These are phyloP conservation scores for Amanita subjunquillea DNA, from an alignment of 768 basidiomycete genomes.

Conservation along the genomic window DNA sequence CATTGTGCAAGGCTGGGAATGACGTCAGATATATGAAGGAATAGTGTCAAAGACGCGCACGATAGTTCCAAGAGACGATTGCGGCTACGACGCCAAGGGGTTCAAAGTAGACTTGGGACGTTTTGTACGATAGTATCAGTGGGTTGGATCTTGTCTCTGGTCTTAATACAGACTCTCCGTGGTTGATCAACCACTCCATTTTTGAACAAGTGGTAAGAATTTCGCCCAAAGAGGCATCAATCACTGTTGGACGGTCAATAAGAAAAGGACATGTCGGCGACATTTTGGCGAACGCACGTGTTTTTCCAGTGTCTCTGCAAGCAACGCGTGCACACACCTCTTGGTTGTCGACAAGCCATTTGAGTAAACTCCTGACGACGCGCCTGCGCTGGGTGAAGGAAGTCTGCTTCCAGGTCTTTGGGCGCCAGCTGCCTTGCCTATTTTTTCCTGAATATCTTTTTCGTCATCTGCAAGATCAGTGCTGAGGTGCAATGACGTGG, in stretches of 20 bases:
- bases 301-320: slow-evolving; percentile 93
- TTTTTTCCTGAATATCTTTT: slow-evolving; percentile 65
- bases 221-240: slow-evolving; percentile 93
- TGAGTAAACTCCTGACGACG: slow-evolving; percentile 78
- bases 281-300: slow-evolving; percentile 40
- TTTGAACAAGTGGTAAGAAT: slow-evolving; percentile 93
- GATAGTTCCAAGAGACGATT: slow-evolving; percentile 94
- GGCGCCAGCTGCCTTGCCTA: slow-evolving; percentile 51
- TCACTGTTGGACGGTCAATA: slow-evolving; percentile 38
- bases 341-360: slow-evolving; percentile 91
- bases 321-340: slow-evolving; percentile 79
- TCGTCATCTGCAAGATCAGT: slow-evolving; percentile 70
- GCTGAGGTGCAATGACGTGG: slow-evolving; percentile 72
- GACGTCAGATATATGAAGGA: slow-evolving; percentile 2
- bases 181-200: slow-evolving; percentile 81
- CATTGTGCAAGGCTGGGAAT: slow-evolving; percentile 81
- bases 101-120: slow-evolving; percentile 72
- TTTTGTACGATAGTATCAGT: slow-evolving; percentile 67
- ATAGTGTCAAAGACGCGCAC: slow-evolving; percentile 25
- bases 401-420: slow-evolving; percentile 67
- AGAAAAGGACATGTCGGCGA: background rate
- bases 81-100: slow-evolving; percentile 89
- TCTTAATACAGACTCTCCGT: slow-evolving; percentile 69
- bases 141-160: slow-evolving; percentile 65
- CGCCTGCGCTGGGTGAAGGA: slow-evolving; percentile 72